Percentiles rank a stretch among this genome's conserved stretches.
phyloP scores from a whole-genome alignment of 768 basidiomycete genomes.

The Tylopilus vinaceipallidus region DNA sequence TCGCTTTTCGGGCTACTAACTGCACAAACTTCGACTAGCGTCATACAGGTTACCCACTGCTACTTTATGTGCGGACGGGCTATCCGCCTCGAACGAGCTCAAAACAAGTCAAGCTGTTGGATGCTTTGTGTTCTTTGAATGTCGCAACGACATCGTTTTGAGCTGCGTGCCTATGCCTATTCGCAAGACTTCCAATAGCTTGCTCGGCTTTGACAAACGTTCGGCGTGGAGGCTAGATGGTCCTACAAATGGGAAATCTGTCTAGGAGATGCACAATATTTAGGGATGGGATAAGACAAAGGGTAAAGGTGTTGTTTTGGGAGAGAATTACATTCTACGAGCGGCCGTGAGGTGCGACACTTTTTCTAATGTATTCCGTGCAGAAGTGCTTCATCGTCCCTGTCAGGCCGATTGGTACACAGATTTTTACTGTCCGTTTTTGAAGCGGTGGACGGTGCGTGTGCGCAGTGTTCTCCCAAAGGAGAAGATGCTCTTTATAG shows the following conservation, averaged over 20 bases:
- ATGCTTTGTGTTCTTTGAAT: too few relatives aligned
- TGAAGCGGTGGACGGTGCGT: slow-evolving; percentile 62
- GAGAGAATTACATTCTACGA: slow-evolving; percentile 79
- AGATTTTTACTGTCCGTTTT: slow-evolving; percentile 81
- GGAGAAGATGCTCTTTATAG: slow-evolving; percentile 70
- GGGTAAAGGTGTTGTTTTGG: slow-evolving; percentile 67
- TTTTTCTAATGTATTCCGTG: background rate
- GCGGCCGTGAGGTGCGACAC: slow-evolving; percentile 52
- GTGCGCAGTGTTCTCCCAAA: slow-evolving; percentile 47
- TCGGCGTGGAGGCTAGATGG: slow-evolving; percentile 75
- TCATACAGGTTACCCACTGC: too few relatives aligned
- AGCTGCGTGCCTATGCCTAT: slow-evolving; percentile 94
- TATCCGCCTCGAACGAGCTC: too few relatives aligned
- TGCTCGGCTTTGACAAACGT: slow-evolving; percentile 58
- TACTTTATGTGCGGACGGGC: too few relatives aligned
- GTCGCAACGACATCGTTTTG: too few relatives aligned
- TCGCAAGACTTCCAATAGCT: slow-evolving; percentile 49
- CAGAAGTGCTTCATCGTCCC: background rate
- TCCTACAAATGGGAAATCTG: slow-evolving; percentile 66
- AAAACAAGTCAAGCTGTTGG: too few relatives aligned
- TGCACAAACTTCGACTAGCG: too few relatives aligned
- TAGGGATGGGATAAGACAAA: slow-evolving; percentile 83
- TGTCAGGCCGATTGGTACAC: slow-evolving; percentile 79
- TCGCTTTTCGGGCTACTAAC: too few relatives aligned
- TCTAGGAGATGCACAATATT: slow-evolving; percentile 92